A percentile compares a stretch with the other conserved stretches of the same genome.
These are phyloP conservation scores for Boechera stricta DNA, from an alignment of 345 rosid species.

Conservation along the genomic window DNA sequence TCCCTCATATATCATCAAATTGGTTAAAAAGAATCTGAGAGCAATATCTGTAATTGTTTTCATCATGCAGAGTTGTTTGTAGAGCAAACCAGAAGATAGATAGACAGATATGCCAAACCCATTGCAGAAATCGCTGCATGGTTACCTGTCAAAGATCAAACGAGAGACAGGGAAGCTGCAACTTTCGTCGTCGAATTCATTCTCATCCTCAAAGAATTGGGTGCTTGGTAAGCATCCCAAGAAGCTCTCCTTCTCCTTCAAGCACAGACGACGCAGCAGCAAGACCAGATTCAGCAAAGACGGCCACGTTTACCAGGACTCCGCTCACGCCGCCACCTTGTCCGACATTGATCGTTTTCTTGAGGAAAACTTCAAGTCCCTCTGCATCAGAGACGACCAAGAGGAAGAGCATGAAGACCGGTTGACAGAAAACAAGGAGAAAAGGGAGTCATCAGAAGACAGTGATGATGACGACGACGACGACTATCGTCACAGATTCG, in stretches of 20 bases:
- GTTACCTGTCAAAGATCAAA: slow-evolving; percentile 71
- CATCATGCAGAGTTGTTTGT: neutral
- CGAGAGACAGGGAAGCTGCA: slow-evolving; percentile 48
- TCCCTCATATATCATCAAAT: slow-evolving; percentile 7
- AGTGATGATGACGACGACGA: slow-evolving; percentile 17
- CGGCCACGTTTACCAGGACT: slow-evolving; percentile 17
- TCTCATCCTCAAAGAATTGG: slow-evolving; percentile 56
- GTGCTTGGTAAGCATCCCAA: slow-evolving; percentile 64
- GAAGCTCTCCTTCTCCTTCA: slow-evolving; percentile 62
- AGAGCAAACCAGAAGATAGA: neutral
- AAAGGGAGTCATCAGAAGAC: slow-evolving; percentile 28
- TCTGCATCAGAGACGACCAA: slow-evolving; percentile 57
- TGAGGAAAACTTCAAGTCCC: slow-evolving; percentile 81
- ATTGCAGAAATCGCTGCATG: slow-evolving; percentile 64
- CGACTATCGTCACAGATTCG: slow-evolving; percentile 37
- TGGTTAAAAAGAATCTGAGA: slow-evolving; percentile 20
- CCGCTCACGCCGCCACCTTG: slow-evolving; percentile 62
- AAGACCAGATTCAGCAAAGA: slow-evolving; percentile 26
- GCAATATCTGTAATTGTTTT: neutral
- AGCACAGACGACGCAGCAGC: slow-evolving; percentile 22
- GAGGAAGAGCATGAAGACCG: slow-evolving; percentile 20
- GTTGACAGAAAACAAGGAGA: slow-evolving; percentile 25
- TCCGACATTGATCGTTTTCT: slow-evolving; percentile 83
- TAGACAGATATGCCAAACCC: slow-evolving; percentile 60
- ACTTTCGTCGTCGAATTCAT: slow-evolving; percentile 43